These are phyloP conservation scores for Albifimbria verrucaria DNA, from an alignment of 2,329 filamentous ascomycete species.

Conservation along the genomic window DNA sequence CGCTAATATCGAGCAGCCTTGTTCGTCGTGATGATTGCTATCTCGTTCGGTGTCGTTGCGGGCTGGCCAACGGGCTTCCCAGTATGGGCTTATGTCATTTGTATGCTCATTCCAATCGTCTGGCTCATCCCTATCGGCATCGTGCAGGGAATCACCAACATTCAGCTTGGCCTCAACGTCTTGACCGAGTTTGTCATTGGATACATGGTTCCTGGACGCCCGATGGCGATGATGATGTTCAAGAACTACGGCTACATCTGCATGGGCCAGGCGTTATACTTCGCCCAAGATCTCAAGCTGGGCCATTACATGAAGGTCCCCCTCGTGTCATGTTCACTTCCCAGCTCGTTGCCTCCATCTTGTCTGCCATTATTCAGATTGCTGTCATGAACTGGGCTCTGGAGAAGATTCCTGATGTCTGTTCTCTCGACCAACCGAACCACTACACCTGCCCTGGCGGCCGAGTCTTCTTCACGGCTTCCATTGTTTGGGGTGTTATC, in stretches of 20 bases:
- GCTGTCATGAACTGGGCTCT: constrained; percentile 65
- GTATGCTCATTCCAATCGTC: constrained; percentile 53
- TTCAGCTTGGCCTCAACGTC: constrained; percentile 65
- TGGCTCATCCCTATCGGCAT: constrained; percentile 61
- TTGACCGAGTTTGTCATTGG: constrained; percentile 71
- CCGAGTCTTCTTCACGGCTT: constrained; percentile 63
- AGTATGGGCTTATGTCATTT: constrained; percentile 56
- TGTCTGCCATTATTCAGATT: constrained; percentile 61
- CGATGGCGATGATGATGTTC: constrained; percentile 75
- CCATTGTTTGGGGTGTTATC: constrained; percentile 71
- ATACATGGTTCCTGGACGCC: constrained; percentile 68
- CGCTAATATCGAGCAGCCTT: constrained; percentile 29
- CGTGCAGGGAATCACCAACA: constrained; percentile 59
- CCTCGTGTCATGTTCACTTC: constrained; percentile 60
- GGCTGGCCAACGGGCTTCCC: constrained; percentile 56
- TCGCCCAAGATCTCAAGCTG: constrained; percentile 63
- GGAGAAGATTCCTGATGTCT: constrained; percentile 60
- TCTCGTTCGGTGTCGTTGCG: constrained; percentile 52
- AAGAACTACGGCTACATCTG: constrained; percentile 70
- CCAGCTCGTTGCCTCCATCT: constrained; percentile 57
- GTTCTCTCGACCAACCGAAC: constrained; percentile 48
- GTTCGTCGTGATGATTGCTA: constrained; percentile 49
- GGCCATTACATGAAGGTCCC: constrained; percentile 66
- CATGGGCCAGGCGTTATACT: constrained; percentile 64
- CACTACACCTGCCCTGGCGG: constrained; percentile 55